Base-by-base conservation (phyloP, 768 basidiomycete species). In the Russula vinacea region DNA sequence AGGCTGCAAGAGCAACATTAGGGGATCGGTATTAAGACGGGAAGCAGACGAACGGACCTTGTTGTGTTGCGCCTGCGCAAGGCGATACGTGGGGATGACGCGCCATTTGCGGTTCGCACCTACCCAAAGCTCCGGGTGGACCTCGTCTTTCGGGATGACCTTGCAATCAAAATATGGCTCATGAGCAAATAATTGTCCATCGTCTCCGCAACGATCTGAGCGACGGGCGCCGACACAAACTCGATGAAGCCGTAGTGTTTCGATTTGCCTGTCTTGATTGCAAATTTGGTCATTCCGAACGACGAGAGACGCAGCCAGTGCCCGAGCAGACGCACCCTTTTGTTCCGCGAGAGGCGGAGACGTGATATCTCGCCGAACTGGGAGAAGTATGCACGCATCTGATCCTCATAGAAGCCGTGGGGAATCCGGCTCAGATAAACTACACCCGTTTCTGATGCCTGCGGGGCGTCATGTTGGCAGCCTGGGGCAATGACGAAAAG, bases 221-320 rank as follows among this genome's bases (percentile, higher is more conserved):
- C 95, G 35, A 98, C 94, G 0, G 88, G 81, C 22, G 85, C 82
- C 49, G 92, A 94, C 60, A 87, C 85, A 74, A 99, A 97, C 76
- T 98, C 96, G 71, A 99, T 80, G 79, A 96, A 98, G 3, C 86
- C 96, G 75, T 96, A 98, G 75, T 98, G 96, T 76, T 98, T 99
- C 52, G 96, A 96, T 67, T 83, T 83, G 59, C 97, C 97, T 16
- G 94, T 96, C 95, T 98, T 68, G 13, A 26, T 7, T 26, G 19
- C 26, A 26, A 39, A 42, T 37, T 64, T 14, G 22, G 22, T 32
- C 35, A 22, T n/a, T 42, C 24, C 29, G 49, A 35, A 50, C 16
- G 29, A 50, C 16, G 29, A 10, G 40, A 37, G 45, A 50, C 4
- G 16, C 3, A 6, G 35, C 17, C 24, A 6, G 40, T n/a, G 51